Evolutionary conservation across 73 alveolate species (phyloP).

Genomic region (Uronychia setigera): DNA sequence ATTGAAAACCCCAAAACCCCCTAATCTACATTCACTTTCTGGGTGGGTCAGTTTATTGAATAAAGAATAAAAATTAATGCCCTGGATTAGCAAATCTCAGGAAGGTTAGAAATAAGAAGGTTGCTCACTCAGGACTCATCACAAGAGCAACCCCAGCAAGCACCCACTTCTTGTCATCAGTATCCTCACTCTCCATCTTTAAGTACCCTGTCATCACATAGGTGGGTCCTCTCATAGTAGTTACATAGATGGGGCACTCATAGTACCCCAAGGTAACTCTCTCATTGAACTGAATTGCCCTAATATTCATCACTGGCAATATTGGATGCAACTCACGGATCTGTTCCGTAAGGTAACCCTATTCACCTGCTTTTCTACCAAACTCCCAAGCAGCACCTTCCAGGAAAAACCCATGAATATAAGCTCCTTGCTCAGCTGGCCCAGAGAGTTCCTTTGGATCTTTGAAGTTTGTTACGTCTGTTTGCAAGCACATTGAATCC

Average conservation of each 20-base stretch:
- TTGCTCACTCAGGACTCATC: conserved; percentile 93
- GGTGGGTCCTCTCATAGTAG: conserved; percentile 99
- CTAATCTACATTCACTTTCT: no score
- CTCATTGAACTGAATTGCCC: conserved; percentile 92
- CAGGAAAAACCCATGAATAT: conserved; percentile 97
- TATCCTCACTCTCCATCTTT: conserved; percentile 99
- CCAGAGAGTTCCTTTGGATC: conserved; percentile 95
- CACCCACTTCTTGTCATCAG: conserved; percentile 96
- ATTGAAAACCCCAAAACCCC: conserved; percentile 98
- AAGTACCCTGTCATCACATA: conserved; percentile 71
- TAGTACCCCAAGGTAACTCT: conserved; percentile 91
- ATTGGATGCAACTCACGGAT: conserved; percentile 93
- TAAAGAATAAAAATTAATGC: no score
- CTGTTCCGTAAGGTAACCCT: conserved; percentile 98
- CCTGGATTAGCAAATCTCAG: not conserved
- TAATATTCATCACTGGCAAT: conserved; percentile 96
- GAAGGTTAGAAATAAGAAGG: not conserved
- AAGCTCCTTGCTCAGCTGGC: conserved; percentile 98
- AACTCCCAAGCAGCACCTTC: conserved; percentile 99
- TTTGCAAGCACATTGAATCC: conserved; percentile 89
- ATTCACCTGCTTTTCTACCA: conserved; percentile 98
- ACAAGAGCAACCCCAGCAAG: conserved; percentile 97
- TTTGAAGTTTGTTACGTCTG: conserved; percentile 89
- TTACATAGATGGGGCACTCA: conserved; percentile 98
- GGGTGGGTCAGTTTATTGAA: no score